Percentiles rank a stretch among this genome's conserved stretches.
phyloP scores from a whole-genome alignment of 129 eudicot genomes.

The Tagetes erecta region DNA sequence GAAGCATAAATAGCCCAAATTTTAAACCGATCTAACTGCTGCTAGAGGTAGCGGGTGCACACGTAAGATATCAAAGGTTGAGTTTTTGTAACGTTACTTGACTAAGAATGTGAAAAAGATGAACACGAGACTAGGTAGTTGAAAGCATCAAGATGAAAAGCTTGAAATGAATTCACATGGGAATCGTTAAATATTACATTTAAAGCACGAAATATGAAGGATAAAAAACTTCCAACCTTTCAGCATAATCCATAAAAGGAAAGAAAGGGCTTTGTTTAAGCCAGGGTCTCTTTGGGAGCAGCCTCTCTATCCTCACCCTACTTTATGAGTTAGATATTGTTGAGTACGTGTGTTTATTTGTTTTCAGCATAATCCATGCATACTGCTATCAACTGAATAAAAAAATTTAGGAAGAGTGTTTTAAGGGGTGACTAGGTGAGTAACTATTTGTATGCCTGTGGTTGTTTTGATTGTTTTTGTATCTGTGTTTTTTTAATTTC shows the following conservation, averaged over 20 bases:
- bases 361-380: too few species aligned
- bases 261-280: too few species aligned
- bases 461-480: background rate
- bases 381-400: background rate
- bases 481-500: background rate
- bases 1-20: background rate
- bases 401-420: background rate
- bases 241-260: too few species aligned
- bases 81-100: background rate
- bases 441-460: background rate
- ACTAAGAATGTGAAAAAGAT: slow-evolving; percentile 14
- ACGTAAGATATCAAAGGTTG: background rate
- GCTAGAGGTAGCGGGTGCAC: background rate
- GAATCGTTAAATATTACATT: background rate
- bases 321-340: too few species aligned
- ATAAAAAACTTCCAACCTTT: background rate
- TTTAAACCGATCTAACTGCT: background rate
- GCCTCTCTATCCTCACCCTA: too few species aligned
- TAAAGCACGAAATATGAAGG: background rate
- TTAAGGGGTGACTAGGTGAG: background rate
- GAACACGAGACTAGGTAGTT: background rate
- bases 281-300: too few species aligned
- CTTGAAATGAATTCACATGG: background rate
- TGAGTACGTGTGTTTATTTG: too few species aligned
- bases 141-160: slow-evolving; percentile 9